Base-by-base conservation (phyloP, 208 protist genomes). In the Strigomonas galati region DNA sequence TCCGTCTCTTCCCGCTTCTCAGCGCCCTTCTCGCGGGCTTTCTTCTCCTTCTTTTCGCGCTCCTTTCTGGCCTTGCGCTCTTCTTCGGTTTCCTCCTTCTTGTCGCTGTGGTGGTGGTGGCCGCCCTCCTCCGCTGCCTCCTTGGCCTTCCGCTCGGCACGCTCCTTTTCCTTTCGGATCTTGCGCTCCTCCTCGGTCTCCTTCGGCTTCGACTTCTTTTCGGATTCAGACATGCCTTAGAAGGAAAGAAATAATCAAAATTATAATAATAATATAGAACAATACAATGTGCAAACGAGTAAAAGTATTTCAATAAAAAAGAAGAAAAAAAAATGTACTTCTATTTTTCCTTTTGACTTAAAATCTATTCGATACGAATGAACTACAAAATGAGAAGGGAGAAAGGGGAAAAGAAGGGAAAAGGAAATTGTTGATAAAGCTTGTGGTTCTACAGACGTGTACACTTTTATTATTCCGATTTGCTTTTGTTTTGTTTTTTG, bases 61-160 rank as follows among this genome's bases (percentile, higher is more conserved):
- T 63, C 59, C 61, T 76, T 35, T 65, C 65, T 53, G 7, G 62
- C 71, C 55, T 65, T 74, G n/a, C 86, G 86, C 65, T 93, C 81
- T 21, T 78, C 78, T 12, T 78, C 70, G 12, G 73, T 79, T 26
- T 79, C 55, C 31, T 58, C n/a, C 26, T 55, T 55, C 51, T 55
- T 55, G n/a, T 55, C 51, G 10, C 19, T 55, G 5, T 55, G 6
- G 12, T 55, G 10, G 7, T 55, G 6, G 10, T 55, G 6, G 6
- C 19, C 51, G 10, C 19, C 19, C 26, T 55, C 19, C 10, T 55
- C 51, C 26, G 5, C 10, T 55, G 6, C 19, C 7, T 55, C 26
- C 19, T 28, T 19, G 23, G 6, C 51, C 7, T 14, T 19, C 6
- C 51, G 6, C 51, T 55, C 19, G 23, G 6, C 10, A 12, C 26